Percentiles rank a stretch among this genome's conserved stretches.
Evolutionary conservation across 106 monocot species (phyloP).

Genomic region (Acorus gramineus): DNA sequence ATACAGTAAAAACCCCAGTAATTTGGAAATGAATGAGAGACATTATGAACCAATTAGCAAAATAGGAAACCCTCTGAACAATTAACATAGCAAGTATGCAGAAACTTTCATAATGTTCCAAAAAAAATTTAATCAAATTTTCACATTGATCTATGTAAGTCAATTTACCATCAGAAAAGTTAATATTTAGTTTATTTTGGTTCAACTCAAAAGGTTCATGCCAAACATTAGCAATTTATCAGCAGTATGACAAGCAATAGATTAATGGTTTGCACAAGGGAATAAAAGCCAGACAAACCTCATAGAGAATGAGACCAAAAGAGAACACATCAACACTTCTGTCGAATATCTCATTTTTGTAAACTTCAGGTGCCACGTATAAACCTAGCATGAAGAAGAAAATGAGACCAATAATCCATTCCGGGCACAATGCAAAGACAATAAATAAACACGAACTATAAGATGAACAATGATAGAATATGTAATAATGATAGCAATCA

Average conservation of each 20-base stretch:
- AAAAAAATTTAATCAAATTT: no score
- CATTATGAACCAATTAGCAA: no score
- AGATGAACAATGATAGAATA: constrained; percentile 1
- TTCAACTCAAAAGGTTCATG: no score
- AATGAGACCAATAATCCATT: neutral
- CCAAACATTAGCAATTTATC: neutral
- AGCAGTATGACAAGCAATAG: neutral
- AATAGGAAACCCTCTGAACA: no score
- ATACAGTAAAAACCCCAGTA: no score
- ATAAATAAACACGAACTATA: constrained; percentile 1
- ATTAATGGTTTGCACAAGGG: neutral
- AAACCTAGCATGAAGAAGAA: constrained; percentile 31
- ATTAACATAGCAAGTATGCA: no score
- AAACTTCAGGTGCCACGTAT: constrained; percentile 84
- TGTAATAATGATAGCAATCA: neutral
- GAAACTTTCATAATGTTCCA: no score
- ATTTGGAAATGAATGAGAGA: no score
- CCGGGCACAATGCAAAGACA: no score
- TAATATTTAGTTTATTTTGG: no score
- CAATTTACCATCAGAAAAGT: no score
- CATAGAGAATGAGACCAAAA: constrained; percentile 83
- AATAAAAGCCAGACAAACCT: constrained; percentile 31
- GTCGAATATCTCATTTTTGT: constrained; percentile 70
- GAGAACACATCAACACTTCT: constrained; percentile 75
- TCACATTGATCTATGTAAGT: no score